phyloP scores from a whole-genome alignment of 305 asterid species.

The Solanum hybrid region DNA sequence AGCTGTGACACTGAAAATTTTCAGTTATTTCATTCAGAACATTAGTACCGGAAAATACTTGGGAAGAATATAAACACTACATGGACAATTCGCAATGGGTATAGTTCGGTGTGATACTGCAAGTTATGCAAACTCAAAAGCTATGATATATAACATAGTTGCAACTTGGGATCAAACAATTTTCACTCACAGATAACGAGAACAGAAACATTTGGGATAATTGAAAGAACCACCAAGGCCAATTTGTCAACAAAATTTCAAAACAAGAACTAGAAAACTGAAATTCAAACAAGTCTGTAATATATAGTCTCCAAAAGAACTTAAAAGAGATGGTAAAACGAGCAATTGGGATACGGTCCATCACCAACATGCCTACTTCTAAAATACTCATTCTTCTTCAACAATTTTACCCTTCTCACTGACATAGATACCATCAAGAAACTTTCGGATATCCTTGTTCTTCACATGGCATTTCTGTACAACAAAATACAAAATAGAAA shows the following conservation, averaged over 20 bases:
- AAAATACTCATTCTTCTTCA: too few species aligned
- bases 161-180: neutral
- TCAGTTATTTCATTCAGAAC: neutral
- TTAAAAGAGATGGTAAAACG: too few species aligned
- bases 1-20: neutral
- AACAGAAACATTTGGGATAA: neutral
- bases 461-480: too few species aligned
- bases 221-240: neutral
- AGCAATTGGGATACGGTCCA: too few species aligned
- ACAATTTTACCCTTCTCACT: too few species aligned
- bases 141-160: neutral
- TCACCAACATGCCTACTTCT: too few species aligned
- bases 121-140: neutral
- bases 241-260: neutral
- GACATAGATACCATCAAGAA: too few species aligned
- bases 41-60: neutral
- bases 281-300: neutral
- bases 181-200: neutral
- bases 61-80: neutral
- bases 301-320: too few species aligned
- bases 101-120: neutral
- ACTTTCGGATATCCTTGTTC: too few species aligned
- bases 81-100: neutral
- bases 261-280: conserved; percentile 22
- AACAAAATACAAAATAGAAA: too few species aligned